phyloP scores from a whole-genome alignment of 2,329 filamentous ascomycete genomes.

The Verticillium albo-atrum region DNA sequence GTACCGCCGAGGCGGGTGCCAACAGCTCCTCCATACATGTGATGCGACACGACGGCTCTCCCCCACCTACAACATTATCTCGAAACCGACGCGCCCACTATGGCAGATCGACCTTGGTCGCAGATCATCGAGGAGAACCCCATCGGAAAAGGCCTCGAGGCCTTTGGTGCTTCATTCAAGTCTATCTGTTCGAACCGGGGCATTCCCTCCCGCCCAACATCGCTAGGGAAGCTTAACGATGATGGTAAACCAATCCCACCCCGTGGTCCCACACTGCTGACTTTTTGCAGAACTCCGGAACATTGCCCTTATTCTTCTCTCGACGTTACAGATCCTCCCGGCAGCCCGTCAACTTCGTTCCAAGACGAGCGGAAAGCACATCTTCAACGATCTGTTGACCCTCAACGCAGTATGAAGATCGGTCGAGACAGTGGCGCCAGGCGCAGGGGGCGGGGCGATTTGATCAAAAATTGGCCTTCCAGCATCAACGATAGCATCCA shows the following conservation, averaged over 20 bases:
- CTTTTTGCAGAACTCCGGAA: conserved; percentile 10
- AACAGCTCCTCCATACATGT: background rate
- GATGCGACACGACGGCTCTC: background rate
- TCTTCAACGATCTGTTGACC: background rate
- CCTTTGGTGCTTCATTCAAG: conserved; percentile 17
- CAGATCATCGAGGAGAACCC: conserved; percentile 20
- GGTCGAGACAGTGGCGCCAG: background rate
- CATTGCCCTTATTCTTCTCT: background rate
- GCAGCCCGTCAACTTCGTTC: background rate
- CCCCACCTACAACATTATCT: background rate
- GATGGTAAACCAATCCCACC: conserved; percentile 11
- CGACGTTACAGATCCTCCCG: background rate
- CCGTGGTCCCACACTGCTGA: conserved; percentile 7
- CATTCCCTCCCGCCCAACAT: conserved; percentile 14
- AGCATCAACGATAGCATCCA: conserved; percentile 6
- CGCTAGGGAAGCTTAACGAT: conserved; percentile 16
- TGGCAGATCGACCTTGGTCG: conserved; percentile 15
- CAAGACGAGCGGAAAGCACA: background rate
- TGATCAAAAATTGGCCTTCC: conserved; percentile 11
- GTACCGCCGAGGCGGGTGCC: background rate
- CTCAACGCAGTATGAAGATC: conserved; percentile 10
- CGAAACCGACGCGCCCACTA: conserved; percentile 3
- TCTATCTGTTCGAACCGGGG: conserved; percentile 14
- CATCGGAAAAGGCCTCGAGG: conserved; percentile 21
- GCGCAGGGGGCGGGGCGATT: conserved; percentile 8